Evolutionary conservation across 2,329 filamentous ascomycete species (phyloP).

Genomic region (Magnaporthiopsis rhizophila): DNA sequence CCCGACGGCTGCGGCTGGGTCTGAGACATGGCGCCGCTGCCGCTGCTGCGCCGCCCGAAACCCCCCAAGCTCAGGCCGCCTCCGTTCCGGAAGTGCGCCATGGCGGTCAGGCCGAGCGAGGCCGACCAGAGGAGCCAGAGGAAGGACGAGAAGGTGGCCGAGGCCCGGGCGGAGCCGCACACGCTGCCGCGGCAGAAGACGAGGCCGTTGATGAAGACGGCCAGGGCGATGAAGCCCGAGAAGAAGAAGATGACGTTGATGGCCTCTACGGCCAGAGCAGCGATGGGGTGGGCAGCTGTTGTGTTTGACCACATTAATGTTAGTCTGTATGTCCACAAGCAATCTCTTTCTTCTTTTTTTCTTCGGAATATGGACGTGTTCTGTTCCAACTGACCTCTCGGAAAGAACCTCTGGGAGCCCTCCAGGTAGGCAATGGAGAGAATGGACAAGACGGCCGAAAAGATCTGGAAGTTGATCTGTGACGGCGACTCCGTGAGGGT

Average conservation of each 20-base stretch:
- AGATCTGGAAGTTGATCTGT: conserved; percentile 51
- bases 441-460: conserved; percentile 44
- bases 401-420: conserved; percentile 35
- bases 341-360: no score
- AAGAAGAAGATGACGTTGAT: conserved; percentile 50
- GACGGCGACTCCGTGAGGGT: conserved; percentile 46
- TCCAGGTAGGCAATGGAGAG: conserved; percentile 48
- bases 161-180: conserved; percentile 46
- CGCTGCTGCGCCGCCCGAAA: conserved; percentile 5
- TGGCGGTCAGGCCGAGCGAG: conserved; percentile 36
- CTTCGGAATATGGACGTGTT: not conserved
- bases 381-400: conserved; percentile 25
- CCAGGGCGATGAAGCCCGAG: conserved; percentile 49
- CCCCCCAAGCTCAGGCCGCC: conserved; percentile 11
- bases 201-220: conserved; percentile 47
- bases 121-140: conserved; percentile 46
- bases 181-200: conserved; percentile 50
- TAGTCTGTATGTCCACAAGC: conserved; percentile 1
- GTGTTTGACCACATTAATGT: no score
- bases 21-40: conserved; percentile 4
- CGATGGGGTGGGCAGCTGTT: conserved; percentile 39
- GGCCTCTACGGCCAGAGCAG: conserved; percentile 39
- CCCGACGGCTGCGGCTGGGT: conserved; percentile 1
- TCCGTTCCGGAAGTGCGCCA: conserved; percentile 40
- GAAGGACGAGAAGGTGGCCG: conserved; percentile 45